phyloP scores from a whole-genome alignment of 768 basidiomycete genomes.

The Candolleomyces efflorescens region DNA sequence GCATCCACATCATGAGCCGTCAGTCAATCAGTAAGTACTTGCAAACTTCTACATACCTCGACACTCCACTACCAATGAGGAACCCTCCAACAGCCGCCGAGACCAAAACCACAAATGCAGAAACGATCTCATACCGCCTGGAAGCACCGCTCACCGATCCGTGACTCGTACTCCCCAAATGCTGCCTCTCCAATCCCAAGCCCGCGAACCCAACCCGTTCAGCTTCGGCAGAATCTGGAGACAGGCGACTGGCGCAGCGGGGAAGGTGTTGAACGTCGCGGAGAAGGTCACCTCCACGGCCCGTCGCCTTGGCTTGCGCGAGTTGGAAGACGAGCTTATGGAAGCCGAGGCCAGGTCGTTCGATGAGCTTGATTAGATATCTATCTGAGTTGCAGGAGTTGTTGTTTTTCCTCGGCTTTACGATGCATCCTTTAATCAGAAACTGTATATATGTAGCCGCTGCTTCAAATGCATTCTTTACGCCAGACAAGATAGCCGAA shows the following conservation, averaged over 20 bases:
- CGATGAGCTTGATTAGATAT: not conserved
- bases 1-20: no score
- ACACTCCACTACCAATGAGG: not conserved
- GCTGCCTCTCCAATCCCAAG: slow-evolving; percentile 11
- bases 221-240: no score
- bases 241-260: not conserved
- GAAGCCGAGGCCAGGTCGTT: not conserved
- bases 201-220: no score
- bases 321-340: not conserved
- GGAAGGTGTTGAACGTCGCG: not conserved
- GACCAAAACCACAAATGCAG: not conserved
- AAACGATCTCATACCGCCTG: not conserved
- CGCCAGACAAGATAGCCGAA: no score
- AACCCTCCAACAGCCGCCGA: not conserved
- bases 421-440: no score
- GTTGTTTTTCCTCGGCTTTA: no score
- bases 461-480: no score
- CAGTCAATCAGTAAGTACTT: no score
- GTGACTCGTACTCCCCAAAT: slow-evolving; percentile 35
- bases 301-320: not conserved
- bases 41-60: not conserved
- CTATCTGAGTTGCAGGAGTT: no score
- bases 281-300: not conserved
- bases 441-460: no score
- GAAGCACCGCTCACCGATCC: slow-evolving; percentile 11